Base-by-base conservation (phyloP, 768 basidiomycete genomes). In the Naganishia randhawae region DNA sequence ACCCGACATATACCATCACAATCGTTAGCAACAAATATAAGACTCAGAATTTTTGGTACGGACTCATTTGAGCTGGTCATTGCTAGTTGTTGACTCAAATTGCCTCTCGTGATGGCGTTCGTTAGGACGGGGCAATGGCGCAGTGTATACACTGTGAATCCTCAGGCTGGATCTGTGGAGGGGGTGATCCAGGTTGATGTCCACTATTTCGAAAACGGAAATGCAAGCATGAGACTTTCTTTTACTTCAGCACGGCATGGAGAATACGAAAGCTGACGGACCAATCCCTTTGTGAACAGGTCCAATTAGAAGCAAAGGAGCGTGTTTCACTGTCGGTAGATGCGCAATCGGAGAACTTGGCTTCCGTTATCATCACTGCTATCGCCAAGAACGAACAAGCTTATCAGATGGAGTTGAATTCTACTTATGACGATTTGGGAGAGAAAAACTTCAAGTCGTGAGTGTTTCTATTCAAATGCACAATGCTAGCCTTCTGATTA, bases 141-240 rank as follows among this genome's bases (percentile, higher is more conserved):
- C 42, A 93, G 92, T 7, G 85, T 88, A 72, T 98, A 96, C 78
- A 77, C 82, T 10, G 82, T 96, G 55, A 86, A 95, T 77, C 78
- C 90, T 42, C 84, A 83, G 19, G 82, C 84, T 45, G 84, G 85
- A 63, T 84, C 80, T 68, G 83, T 96, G 6, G 79, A 81, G n/a
- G 93, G 92, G 0, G 85, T 83, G 73, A 85, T 96, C 17, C 82
- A 88, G 9, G 85, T 90, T 50, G 90, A 92, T 73, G 88, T 97
- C 14, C 96, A 99, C 79, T 98, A 98, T 76, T 98, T 94, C 75
- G 96, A 99, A 78, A 92, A 96, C 77, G 95, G 95, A 72, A 95
- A 94, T 77, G 92, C 94, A 65, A 61, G 87, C 73, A 5, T 31
- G 39, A 27, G 2, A 37, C 62, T 22, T 57, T 29, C 19, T 69